Conservation (phyloP, 768 basidiomycete species). For the Sutorius australiensis region DNA sequence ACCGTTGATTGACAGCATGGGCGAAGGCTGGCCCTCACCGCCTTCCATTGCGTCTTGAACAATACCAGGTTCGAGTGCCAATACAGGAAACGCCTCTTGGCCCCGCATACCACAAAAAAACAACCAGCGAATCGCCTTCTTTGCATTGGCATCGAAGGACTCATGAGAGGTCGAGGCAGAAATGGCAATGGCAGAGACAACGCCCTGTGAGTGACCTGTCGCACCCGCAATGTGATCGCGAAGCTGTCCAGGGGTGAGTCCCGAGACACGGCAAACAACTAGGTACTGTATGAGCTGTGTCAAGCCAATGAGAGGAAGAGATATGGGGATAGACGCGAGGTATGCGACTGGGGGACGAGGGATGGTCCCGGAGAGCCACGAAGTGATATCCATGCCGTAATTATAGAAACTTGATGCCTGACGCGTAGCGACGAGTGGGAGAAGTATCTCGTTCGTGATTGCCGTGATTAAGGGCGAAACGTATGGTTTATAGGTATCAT, state of each 20-base stretch:
- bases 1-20: slow-evolving; percentile 91
- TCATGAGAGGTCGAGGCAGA: slow-evolving; percentile 74
- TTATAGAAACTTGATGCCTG: slow-evolving; percentile 61
- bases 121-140: slow-evolving; percentile 86
- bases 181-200: slow-evolving; percentile 90
- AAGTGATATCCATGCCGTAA: slow-evolving; percentile 74
- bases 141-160: slow-evolving; percentile 68
- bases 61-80: slow-evolving; percentile 84
- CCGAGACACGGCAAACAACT: slow-evolving; percentile 68
- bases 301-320: slow-evolving; percentile 93
- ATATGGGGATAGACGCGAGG: slow-evolving; percentile 89
- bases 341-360: slow-evolving; percentile 80
- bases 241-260: slow-evolving; percentile 76
- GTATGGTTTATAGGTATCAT: slow-evolving; percentile 88
- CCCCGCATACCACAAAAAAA: slow-evolving; percentile 93
- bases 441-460: slow-evolving; percentile 63
- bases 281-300: slow-evolving; percentile 95
- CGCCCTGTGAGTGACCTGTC: slow-evolving; percentile 97
- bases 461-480: slow-evolving; percentile 66
- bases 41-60: slow-evolving; percentile 86
- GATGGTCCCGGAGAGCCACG: slow-evolving; percentile 74
- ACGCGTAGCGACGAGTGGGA: slow-evolving; percentile 62
- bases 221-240: slow-evolving; percentile 74
- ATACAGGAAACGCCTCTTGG: slow-evolving; percentile 90
- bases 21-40: slow-evolving; percentile 88